phyloP scores from a whole-genome alignment of 2,329 filamentous ascomycete species.

The Leptographium galeiforme region DNA sequence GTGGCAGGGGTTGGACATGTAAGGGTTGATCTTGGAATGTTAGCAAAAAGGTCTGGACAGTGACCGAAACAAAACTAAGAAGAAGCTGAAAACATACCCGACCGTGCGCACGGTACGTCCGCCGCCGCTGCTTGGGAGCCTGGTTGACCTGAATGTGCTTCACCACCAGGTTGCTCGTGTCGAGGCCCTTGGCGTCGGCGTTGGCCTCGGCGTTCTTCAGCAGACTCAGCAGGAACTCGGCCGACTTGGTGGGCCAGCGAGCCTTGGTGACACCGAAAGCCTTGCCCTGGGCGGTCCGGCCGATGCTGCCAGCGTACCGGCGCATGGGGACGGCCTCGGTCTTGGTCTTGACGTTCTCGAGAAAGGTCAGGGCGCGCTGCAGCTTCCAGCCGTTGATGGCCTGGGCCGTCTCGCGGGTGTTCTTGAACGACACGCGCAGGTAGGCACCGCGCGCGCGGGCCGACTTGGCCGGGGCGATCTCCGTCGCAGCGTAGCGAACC shows the following conservation, averaged over 20 bases:
- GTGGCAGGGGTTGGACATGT: conserved; percentile 99
- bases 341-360: conserved; percentile 96
- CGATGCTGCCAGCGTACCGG: conserved; percentile 90
- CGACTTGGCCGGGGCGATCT: conserved; percentile 81
- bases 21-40: conserved; percentile 79
- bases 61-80: no score
- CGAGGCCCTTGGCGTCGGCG: conserved; percentile 91
- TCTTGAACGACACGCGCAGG: conserved; percentile 99
- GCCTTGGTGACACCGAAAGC: conserved; percentile 96
- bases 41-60: background rate
- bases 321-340: conserved; percentile 97
- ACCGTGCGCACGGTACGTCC: conserved; percentile 99
- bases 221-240: conserved; percentile 92
- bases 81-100: conserved; percentile 69
- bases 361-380: conserved; percentile 86
- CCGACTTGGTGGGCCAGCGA: conserved; percentile 98
- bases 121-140: conserved; percentile 96
- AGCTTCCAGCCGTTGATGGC: conserved; percentile 99
- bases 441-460: conserved; percentile 97
- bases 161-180: conserved; percentile 93
- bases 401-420: conserved; percentile 98
- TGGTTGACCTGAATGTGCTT: conserved; percentile 99
- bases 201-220: conserved; percentile 97
- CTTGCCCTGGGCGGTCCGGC: conserved; percentile 97
- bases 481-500: conserved; percentile 93